Base-by-base conservation (phyloP, 2,329 filamentous ascomycete genomes). In the Pyrenophora graminea region DNA sequence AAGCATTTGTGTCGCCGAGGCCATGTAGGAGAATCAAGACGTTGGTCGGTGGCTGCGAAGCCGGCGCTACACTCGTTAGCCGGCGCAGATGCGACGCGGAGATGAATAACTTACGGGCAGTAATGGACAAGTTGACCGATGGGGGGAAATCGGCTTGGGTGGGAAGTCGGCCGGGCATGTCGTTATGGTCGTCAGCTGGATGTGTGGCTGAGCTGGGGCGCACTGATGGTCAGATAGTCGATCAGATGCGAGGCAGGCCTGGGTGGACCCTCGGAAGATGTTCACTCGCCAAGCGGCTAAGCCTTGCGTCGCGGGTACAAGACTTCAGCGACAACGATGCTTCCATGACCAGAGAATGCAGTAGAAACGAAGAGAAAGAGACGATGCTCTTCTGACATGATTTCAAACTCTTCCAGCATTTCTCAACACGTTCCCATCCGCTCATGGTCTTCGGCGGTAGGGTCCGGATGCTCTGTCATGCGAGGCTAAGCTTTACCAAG, bases 11-110 rank as follows among this genome's bases (percentile, higher is more conserved):
- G 75, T 96, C 91, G 56, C 91, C 91, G 10, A 96, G 82, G 58
- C 91, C 91, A 73, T 96, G 91, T 51, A 96, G 84, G 44, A 96
- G 82, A 67, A 96, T 76, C 55, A 96, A 84, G 61, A 95, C 80
- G 62, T 92, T 87, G 37, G 85, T 88, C 8, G 87, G 84, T 10
- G 82, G 82, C 54, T 88, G 83, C 21, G 69, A 67, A 27, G 56
- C 65, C 12, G 78, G 76, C 66, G 72, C 64, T 67, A 56, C 6
- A 12, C 13, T 25, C 2, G 61, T 71, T 43, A 71, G 64, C 44
- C 6, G 18, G 18, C 3, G 34, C 9, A 10, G n/a, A 23, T 6
- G 27, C 18, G 31, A 27, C 13, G 19, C 27, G 32, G 21, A 6
- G 32, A 30, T 12, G n/a, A 13, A 23, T 15, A 25, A 51, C 78